Evolutionary conservation across 371 early-diverging fungal species (phyloP).

Genomic region (Funneliformis caledonium): DNA sequence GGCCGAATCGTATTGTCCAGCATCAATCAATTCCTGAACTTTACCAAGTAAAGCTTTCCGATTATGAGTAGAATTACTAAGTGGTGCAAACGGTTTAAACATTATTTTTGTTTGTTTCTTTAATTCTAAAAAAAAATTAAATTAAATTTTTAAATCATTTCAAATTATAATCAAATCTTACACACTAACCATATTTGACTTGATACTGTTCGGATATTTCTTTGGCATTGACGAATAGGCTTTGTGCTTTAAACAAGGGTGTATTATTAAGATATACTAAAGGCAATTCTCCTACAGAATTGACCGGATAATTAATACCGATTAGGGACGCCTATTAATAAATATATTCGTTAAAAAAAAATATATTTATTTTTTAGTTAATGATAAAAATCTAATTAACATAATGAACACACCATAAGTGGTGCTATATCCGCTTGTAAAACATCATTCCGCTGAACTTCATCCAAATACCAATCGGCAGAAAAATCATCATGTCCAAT

Average conservation of each 20-base stretch:
- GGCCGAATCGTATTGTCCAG: constrained; percentile 65
- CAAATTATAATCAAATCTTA: not conserved
- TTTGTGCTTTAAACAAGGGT: constrained; percentile 71
- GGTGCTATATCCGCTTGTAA: constrained; percentile 96
- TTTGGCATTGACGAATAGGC: constrained; percentile 78
- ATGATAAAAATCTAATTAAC: not conserved
- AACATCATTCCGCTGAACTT: constrained; percentile 77
- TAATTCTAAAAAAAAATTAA: constrained; percentile 52
- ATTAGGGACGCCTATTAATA: constrained; percentile 71
- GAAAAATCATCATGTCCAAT: constrained; percentile 72
- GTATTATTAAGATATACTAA: constrained; percentile 71
- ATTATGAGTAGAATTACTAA: constrained; percentile 56
- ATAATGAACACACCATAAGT: constrained; percentile 72
- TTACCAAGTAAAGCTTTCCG: constrained; percentile 59
- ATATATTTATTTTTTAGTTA: not conserved
- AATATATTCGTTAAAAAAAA: not conserved
- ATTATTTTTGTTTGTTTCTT: constrained; percentile 77
- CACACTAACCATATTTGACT: constrained; percentile 71
- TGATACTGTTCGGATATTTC: constrained; percentile 85
- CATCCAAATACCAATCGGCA: constrained; percentile 62
- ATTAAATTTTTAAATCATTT: not conserved
- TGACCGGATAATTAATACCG: constrained; percentile 86
- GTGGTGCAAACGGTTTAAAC: constrained; percentile 73
- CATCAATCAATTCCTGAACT: constrained; percentile 66
- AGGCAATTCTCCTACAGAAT: constrained; percentile 92